Evolutionary conservation across 2,329 filamentous ascomycete species (phyloP).

Genomic region (Metarhizium humberi): DNA sequence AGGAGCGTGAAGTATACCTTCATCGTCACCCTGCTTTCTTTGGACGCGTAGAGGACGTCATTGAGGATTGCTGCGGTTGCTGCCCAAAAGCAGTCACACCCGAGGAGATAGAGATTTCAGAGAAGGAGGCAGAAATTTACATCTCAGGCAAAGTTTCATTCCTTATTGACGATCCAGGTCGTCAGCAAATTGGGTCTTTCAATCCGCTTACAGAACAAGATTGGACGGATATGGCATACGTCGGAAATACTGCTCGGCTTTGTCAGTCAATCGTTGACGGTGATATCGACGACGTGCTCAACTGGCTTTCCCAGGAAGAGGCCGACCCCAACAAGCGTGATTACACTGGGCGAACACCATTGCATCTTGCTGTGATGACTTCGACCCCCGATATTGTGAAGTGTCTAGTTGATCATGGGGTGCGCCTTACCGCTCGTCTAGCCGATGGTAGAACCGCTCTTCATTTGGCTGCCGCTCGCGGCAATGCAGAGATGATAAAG

Average conservation of each 20-base stretch:
- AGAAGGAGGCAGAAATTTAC: slow-evolving; percentile 66
- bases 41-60: slow-evolving; percentile 62
- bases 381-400: slow-evolving; percentile 64
- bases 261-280: slow-evolving; percentile 74
- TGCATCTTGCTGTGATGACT: slow-evolving; percentile 64
- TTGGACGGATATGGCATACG: slow-evolving; percentile 87
- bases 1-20: slow-evolving; percentile 66
- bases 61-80: slow-evolving; percentile 72
- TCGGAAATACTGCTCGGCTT: slow-evolving; percentile 66
- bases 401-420: slow-evolving; percentile 60
- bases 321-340: slow-evolving; percentile 66
- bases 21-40: slow-evolving; percentile 85
- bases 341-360: slow-evolving; percentile 67
- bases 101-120: slow-evolving; percentile 61
- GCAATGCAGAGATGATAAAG: slow-evolving; percentile 58
- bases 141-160: slow-evolving; percentile 67
- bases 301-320: slow-evolving; percentile 60
- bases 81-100: slow-evolving; percentile 62
- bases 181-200: slow-evolving; percentile 63
- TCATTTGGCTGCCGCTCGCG: slow-evolving; percentile 69
- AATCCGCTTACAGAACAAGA: slow-evolving; percentile 74
- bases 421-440: slow-evolving; percentile 63
- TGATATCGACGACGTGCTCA: slow-evolving; percentile 59
- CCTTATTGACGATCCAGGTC: slow-evolving; percentile 71
- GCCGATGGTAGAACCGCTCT: slow-evolving; percentile 74